Conservation (phyloP, 768 basidiomycete species). For the Candolleomyces eurysporus region DNA sequence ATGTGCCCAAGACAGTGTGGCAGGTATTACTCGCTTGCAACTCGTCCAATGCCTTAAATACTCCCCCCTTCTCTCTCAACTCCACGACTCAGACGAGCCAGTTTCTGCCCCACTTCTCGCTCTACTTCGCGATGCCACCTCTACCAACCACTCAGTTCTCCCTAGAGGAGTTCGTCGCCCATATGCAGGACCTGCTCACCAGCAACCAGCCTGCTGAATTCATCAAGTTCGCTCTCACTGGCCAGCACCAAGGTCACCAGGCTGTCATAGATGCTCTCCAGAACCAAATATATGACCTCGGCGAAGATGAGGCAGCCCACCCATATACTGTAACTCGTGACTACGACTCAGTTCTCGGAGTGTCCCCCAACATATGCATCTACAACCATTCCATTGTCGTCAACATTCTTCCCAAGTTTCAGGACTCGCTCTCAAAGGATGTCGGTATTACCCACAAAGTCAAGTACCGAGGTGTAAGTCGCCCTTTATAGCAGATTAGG, state of each 20-base stretch:
- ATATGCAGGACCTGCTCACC: background rate
- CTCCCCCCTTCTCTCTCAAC: too few relatives aligned
- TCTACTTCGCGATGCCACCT: background rate
- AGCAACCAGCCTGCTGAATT: background rate
- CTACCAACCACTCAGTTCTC: background rate
- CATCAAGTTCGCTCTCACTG: background rate
- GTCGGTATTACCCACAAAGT: background rate
- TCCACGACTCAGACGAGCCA: background rate
- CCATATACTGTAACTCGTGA: conserved; percentile 11
- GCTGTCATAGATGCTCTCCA: background rate
- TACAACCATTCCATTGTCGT: background rate
- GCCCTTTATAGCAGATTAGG: background rate
- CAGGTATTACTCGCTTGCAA: too few relatives aligned
- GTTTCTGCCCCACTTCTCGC: background rate
- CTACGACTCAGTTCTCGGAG: conserved; percentile 19
- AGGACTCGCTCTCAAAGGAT: background rate
- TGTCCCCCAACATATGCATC: conserved; percentile 9
- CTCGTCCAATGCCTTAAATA: too few relatives aligned
- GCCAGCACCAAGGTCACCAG: background rate
- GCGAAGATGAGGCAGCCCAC: background rate
- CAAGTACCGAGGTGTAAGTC: background rate
- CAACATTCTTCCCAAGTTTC: background rate
- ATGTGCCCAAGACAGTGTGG: too few relatives aligned
- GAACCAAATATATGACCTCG: background rate
- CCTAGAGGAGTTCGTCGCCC: background rate